Conservation (phyloP, 1,284 basidiomycete genomes). For the Salmacisia buchloeana region DNA sequence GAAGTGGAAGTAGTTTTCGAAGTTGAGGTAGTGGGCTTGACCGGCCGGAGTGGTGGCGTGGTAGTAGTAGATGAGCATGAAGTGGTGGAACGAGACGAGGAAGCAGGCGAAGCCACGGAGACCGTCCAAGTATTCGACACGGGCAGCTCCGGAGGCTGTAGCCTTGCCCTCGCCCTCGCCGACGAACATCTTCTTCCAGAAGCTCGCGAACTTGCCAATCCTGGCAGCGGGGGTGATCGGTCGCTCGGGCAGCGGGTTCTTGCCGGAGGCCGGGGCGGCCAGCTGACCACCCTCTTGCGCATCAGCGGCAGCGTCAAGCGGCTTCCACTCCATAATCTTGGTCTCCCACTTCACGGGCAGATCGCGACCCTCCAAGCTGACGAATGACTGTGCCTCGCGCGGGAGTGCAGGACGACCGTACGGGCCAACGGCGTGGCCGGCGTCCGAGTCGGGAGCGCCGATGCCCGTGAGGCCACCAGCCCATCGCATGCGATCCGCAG, state of each 20-base stretch:
- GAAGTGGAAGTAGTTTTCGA: constrained; percentile 36
- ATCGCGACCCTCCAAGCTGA: neutral
- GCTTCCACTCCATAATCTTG: constrained; percentile 35
- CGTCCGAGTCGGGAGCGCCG: neutral
- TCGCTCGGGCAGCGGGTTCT: constrained; percentile 8
- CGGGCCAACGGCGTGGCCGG: neutral
- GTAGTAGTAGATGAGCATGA: constrained; percentile 42
- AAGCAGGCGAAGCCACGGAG: constrained; percentile 42
- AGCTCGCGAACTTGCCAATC: constrained; percentile 18
- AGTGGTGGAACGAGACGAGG: constrained; percentile 42
- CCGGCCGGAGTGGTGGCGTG: constrained; percentile 22
- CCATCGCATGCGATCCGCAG: neutral
- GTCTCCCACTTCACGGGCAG: constrained; percentile 3
- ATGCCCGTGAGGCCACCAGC: constrained; percentile 3
- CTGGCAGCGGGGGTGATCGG: constrained; percentile 10
- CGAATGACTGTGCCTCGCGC: neutral
- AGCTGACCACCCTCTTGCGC: constrained; percentile 30
- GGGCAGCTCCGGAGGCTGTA: constrained; percentile 31
- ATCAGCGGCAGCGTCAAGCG: constrained; percentile 24
- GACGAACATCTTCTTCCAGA: constrained; percentile 23
- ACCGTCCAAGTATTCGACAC: constrained; percentile 43
- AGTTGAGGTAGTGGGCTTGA: constrained; percentile 24
- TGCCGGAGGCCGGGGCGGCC: constrained; percentile 27
- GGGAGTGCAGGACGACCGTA: neutral
- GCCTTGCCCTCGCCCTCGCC: constrained; percentile 26